Evolutionary conservation across 2,329 filamentous ascomycete genomes (phyloP), one percentile per base, ranked within the genome.

Genomic region (Cordyceps cicadae): DNA sequence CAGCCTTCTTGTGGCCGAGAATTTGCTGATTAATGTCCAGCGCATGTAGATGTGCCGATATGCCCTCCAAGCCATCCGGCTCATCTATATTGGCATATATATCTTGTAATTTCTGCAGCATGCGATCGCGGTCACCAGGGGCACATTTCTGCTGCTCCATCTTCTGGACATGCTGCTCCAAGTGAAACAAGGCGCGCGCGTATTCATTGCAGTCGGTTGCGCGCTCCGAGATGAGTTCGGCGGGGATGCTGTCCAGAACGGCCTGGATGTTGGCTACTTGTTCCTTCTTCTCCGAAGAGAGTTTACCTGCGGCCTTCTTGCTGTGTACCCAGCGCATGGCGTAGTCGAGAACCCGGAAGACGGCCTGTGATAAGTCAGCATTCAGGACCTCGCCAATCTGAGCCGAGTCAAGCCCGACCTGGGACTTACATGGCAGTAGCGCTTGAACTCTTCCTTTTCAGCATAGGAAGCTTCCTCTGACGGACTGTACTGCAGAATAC

Each of bases 31-130:
- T 89, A 54, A 97, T 87, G 65, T 95, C 90, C n/a, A 97, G 78
- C 12, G 92, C 85, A 62, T 89, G 88, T 3, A 97, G 78, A 70
- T 94, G 89, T 21, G 91, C 86, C 1, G 93, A 96, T 63, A 99
- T 93, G 3, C 94, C 94, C 70, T 97, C 92, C 39, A 99, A 87
- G 1, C 93, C 92, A 72, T 99, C 94, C 0, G 94, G 95, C 67
- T 99, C 94, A 69, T 99, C 94, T 63, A 99, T 97, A 67, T 97
- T 89, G 1, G 91, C 90, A 72, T 99, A 99, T 19, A 99, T 96
- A 58, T 93, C 87, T 69, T 97, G 93, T 26, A 99, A 77, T 63
- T 87, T 85, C 66, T 91, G 85, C 62, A 95, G 83, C 4, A 94
- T 79, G 26, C 84, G 80, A 58, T 88, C 80, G n/a, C 82, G 76